These are phyloP conservation scores for Ogataea henricii DNA, from an alignment of 805 yeast species.

Conservation along the genomic window DNA sequence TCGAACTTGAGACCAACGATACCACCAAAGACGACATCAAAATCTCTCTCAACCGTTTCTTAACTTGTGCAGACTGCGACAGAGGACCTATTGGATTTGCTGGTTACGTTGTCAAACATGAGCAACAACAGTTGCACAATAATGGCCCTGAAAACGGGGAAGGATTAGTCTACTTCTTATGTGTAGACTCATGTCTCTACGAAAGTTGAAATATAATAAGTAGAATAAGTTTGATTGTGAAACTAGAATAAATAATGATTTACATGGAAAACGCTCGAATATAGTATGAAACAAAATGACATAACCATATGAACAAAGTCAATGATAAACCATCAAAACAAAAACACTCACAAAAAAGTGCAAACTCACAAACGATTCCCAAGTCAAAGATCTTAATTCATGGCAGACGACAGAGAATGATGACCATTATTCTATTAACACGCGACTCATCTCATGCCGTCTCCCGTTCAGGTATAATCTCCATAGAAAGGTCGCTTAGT, in stretches of 20 bases:
- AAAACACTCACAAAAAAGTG: conserved; percentile 1
- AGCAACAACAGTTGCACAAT: conserved; percentile 12
- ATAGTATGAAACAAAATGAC: not conserved
- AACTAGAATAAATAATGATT: conserved; percentile 10
- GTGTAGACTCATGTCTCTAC: conserved; percentile 18
- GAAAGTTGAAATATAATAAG: conserved; percentile 10
- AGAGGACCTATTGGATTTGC: conserved; percentile 77
- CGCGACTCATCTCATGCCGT: conserved; percentile 4
- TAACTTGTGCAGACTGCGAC: conserved; percentile 78
- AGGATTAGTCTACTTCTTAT: conserved; percentile 18
- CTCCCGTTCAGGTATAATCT: not conserved
- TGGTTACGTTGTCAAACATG: conserved; percentile 36
- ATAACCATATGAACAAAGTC: not conserved
- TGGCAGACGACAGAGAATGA: not conserved
- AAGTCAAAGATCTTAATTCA: not conserved
- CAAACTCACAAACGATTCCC: not conserved
- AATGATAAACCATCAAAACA: conserved; percentile 4
- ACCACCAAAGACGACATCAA: conserved; percentile 19
- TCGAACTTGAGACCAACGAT: conserved; percentile 9
- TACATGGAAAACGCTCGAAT: conserved; percentile 5
- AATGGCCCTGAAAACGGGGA: conserved; percentile 16
- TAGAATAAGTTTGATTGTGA: conserved; percentile 11
- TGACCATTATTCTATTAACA: conserved; percentile 19
- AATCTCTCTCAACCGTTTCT: conserved; percentile 48
- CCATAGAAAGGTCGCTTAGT: not conserved